phyloP scores from a whole-genome alignment of 2,329 filamentous ascomycete genomes.

The Colletotrichum sojae region DNA sequence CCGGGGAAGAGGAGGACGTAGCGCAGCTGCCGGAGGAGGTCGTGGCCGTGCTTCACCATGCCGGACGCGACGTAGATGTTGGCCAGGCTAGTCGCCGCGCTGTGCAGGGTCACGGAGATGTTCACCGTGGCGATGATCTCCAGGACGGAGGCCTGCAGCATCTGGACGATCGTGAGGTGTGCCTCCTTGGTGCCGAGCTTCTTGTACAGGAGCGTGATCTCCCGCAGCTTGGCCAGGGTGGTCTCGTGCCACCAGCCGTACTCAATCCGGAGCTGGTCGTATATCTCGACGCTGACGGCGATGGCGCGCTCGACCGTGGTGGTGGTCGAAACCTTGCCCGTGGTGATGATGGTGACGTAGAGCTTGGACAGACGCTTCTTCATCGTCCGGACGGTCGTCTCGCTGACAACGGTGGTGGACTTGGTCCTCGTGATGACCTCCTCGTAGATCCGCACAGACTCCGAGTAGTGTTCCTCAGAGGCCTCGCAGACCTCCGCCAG shows the following conservation, averaged over 20 bases:
- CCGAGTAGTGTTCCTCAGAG: slow-evolving; percentile 57
- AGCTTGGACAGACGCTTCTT: slow-evolving; percentile 65
- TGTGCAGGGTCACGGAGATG: slow-evolving; percentile 61
- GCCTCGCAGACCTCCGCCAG: slow-evolving; percentile 63
- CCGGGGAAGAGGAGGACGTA: slow-evolving; percentile 64
- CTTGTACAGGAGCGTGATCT: slow-evolving; percentile 59
- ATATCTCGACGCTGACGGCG: slow-evolving; percentile 54
- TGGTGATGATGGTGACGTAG: slow-evolving; percentile 56
- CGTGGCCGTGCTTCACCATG: slow-evolving; percentile 54
- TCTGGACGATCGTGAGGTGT: slow-evolving; percentile 51
- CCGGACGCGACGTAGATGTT: slow-evolving; percentile 60
- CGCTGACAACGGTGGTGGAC: slow-evolving; percentile 51
- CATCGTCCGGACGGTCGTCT: slow-evolving; percentile 57
- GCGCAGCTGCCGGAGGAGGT: slow-evolving; percentile 64
- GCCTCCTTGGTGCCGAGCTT: slow-evolving; percentile 55
- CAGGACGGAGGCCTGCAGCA: slow-evolving; percentile 57
- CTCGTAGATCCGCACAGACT: slow-evolving; percentile 62
- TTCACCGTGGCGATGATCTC: slow-evolving; percentile 55
- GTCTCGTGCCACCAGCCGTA: slow-evolving; percentile 62
- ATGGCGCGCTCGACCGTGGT: slow-evolving; percentile 54
- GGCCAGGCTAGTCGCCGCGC: slow-evolving; percentile 62
- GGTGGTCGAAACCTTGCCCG: slow-evolving; percentile 52
- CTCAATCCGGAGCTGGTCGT: slow-evolving; percentile 57
- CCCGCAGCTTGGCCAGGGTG: slow-evolving; percentile 58
- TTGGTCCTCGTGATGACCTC: slow-evolving; percentile 56